Evolutionary conservation across 1,284 basidiomycete genomes (phyloP), one percentile per base, ranked within the genome.

Genomic region (Microbotryum silenes-acaulis): DNA sequence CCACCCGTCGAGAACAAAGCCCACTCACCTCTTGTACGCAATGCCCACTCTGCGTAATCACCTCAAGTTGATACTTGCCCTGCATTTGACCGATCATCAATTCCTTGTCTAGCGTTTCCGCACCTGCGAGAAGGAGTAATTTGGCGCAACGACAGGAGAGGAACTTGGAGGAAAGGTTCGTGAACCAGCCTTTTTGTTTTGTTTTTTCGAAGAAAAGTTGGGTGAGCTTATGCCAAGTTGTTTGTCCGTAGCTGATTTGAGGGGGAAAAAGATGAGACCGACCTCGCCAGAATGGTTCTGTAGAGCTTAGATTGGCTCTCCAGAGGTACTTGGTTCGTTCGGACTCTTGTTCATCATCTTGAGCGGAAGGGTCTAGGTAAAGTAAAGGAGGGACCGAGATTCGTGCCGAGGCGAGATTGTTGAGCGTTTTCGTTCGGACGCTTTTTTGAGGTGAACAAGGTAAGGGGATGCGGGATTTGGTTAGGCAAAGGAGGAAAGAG

Each of bases 61-160:
- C 91, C 25, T 84, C 85, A 71, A 97, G 81, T 76, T 97, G 94
- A 77, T 97, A 97, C 75, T 97, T 97, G 61, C 93, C 73, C 64
- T 77, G 77, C 94, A 98, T 97, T 76, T 98, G 94, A 0, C 92
- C 96, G 54, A 98, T 93, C 88, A 96, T 97, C 48, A 98, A 81
- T 67, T 90, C 86, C 68, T 84, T 87, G 74, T 98, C 96, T 2
- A 98, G 82, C 9, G 92, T 80, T 71, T 98, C 94, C 10, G 92
- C 86, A 0, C 93, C 93, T 0, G 96, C 94, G 14, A 98, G 80
- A 4, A 97, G 82, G 33, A 98, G 81, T 31, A 98, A 76, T 18
- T 92, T 84, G 0, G 92, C 92, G 0, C 89, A 83, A 20, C 85
- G 82, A 0, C 85, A 82, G 0, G 80, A 74, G 4, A 97, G 79